Conservation (phyloP, 2,329 filamentous ascomycete species). For the Falciphora oryzae region DNA sequence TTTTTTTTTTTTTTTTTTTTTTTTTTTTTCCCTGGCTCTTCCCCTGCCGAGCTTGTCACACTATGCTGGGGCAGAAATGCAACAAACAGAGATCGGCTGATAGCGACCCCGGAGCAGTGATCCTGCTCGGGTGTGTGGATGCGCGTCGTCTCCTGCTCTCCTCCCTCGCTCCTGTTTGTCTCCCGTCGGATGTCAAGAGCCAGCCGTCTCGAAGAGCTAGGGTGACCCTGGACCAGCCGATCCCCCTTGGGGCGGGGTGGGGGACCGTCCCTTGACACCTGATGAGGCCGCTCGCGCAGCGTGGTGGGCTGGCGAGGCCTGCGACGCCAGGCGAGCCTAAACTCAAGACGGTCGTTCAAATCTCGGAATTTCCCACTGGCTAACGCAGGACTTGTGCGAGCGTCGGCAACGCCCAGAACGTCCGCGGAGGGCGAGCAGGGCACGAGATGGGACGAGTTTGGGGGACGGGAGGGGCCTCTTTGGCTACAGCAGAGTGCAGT, state of each 20-base stretch:
- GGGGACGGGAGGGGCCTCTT: neutral
- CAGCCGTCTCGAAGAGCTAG: neutral
- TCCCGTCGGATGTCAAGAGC: neutral
- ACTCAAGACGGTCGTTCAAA: neutral
- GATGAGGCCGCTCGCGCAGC: neutral
- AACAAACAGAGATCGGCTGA: neutral
- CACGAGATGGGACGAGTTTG: neutral
- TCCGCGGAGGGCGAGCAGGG: neutral
- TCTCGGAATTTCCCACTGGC: neutral
- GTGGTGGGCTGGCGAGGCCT: neutral
- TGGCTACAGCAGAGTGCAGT: neutral
- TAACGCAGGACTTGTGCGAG: neutral
- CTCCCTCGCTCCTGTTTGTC: neutral
- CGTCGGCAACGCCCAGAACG: too few species aligned
- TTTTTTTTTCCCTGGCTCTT: neutral
- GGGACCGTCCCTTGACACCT: neutral
- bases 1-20: neutral
- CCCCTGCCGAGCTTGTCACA: neutral
- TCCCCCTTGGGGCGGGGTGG: neutral
- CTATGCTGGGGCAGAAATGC: neutral
- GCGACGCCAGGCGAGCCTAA: neutral
- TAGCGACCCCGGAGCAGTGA: neutral
- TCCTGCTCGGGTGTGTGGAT: neutral
- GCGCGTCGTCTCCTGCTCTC: neutral
- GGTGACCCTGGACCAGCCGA: neutral